Evolutionary conservation across 1,139 yeast genomes (phyloP), one percentile per base, ranked within the genome.

Genomic region (Citeromyces hawaiiensis): DNA sequence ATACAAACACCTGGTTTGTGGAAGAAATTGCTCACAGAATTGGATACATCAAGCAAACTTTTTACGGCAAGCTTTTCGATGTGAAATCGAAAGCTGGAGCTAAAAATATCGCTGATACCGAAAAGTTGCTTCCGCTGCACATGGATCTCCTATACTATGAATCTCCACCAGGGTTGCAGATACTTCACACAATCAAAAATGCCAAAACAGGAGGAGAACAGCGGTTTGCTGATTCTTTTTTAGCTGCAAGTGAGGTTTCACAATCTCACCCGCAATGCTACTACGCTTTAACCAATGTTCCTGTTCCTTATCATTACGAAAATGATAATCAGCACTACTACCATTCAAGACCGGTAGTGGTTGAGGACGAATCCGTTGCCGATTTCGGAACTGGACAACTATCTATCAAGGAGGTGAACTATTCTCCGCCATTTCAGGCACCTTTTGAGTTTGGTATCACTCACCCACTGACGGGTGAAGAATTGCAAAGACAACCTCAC

Each of bases 401-500:
- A 7, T 54, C 55, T 34, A 71, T 81, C 43, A 70, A 70, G 45
- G 77, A 70, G 39, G 71, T 82, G 30, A 82, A 81, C 51, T 83
- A 83, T 53, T 76, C 93, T 2, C 94, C 94, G 1, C 93, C 93
- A 10, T 83, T 82, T 62, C 94, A 83, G 52, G 93, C 86, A 0
- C 93, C 93, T 0, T 72, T 76, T 45, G 87, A 80, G 44, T 56
- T 60, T 45, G 77, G 76, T 17, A 61, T 71, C 19, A 60, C 65
- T 27, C 57, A 56, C 37, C 57, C 60, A 37, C 27, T 18, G 15
- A 11, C 33, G 13, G 47, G 55, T 18, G 49, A 53, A 4, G 49
- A 53, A 7, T 7, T 19, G 17, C 31, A 15, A n/a, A n/a, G 9
- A 17, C 32, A 25, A 15, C 27, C 10, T 9, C 14, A 33, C 9